A percentile compares a stretch with the other conserved stretches of the same genome.
Conservation (phyloP, 1,139 yeast genomes). For the Komagataea norvegica region DNA sequence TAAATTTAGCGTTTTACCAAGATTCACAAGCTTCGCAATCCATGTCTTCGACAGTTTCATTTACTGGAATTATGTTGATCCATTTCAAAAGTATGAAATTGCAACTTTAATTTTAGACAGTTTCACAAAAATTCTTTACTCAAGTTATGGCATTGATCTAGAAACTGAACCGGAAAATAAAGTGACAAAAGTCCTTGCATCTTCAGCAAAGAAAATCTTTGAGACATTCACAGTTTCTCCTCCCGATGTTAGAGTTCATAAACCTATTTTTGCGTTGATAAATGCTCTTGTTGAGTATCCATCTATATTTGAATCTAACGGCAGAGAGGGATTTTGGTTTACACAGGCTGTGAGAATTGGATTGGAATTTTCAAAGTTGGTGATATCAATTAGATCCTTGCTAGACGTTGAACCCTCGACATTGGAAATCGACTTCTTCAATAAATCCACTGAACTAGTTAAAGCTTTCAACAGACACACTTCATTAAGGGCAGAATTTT, state of each 20-base stretch:
- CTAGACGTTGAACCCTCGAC: conserved; percentile 51
- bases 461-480: conserved; percentile 51
- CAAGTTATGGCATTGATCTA: conserved; percentile 56
- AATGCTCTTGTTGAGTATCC: conserved; percentile 41
- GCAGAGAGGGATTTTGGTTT: conserved; percentile 28
- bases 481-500: conserved; percentile 45
- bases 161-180: conserved; percentile 35
- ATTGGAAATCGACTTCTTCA: conserved; percentile 59
- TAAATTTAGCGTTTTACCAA: conserved; percentile 53
- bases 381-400: conserved; percentile 52
- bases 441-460: conserved; percentile 52
- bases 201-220: conserved; percentile 46
- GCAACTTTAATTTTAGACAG: conserved; percentile 54
- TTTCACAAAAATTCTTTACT: conserved; percentile 50
- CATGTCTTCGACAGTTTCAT: conserved; percentile 70
- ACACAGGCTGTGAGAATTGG: conserved; percentile 32
- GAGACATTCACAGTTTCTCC: conserved; percentile 53
- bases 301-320: conserved; percentile 39
- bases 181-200: conserved; percentile 46
- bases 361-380: conserved; percentile 38
- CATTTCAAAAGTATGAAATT: conserved; percentile 56
- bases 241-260: conserved; percentile 50
- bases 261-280: conserved; percentile 50
- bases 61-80: conserved; percentile 59
- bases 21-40: conserved; percentile 52